Percentiles rank a stretch among this genome's conserved stretches.
Conservation (phyloP, 768 basidiomycete species). For the Crepidotus variabilis region DNA sequence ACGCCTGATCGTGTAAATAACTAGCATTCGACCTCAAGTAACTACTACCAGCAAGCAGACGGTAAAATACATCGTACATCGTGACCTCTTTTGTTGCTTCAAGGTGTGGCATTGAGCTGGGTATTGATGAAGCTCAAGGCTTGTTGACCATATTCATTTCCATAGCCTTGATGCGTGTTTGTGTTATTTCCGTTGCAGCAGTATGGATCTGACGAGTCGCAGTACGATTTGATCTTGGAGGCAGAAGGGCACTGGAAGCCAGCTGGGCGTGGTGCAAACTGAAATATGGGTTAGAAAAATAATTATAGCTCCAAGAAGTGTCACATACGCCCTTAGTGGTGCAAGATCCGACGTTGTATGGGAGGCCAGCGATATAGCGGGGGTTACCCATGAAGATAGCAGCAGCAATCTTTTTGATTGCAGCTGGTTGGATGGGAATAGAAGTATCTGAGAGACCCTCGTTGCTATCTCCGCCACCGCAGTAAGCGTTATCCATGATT, state of each 20-base stretch:
- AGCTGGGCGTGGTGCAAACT: conserved; percentile 30
- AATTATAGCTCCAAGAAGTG: background rate
- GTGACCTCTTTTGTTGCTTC: too few relatives aligned
- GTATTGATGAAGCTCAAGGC: background rate
- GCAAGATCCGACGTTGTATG: conserved; percentile 30
- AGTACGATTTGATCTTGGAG: conserved; percentile 26
- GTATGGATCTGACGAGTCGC: conserved; percentile 29
- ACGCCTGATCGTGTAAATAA: too few relatives aligned
- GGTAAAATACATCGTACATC: too few relatives aligned
- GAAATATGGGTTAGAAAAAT: background rate
- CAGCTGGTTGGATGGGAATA: conserved; percentile 25
- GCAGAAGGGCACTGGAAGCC: conserved; percentile 29
- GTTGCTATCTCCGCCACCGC: conserved; percentile 29
- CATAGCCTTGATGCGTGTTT: conserved; percentile 29
- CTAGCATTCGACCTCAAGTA: too few relatives aligned
- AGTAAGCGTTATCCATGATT: conserved; percentile 30
- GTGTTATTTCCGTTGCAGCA: conserved; percentile 29
- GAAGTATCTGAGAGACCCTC: conserved; percentile 25
- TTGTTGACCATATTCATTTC: conserved; percentile 24
- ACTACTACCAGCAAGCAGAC: too few relatives aligned
- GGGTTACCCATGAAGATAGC: conserved; percentile 33
- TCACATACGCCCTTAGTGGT: conserved; percentile 25
- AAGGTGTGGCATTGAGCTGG: too few relatives aligned
- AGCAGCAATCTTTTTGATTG: conserved; percentile 27
- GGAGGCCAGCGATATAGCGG: conserved; percentile 25